These are phyloP conservation scores for Apocynum venetum DNA, from an alignment of 257 asterid genomes.

Conservation along the genomic window DNA sequence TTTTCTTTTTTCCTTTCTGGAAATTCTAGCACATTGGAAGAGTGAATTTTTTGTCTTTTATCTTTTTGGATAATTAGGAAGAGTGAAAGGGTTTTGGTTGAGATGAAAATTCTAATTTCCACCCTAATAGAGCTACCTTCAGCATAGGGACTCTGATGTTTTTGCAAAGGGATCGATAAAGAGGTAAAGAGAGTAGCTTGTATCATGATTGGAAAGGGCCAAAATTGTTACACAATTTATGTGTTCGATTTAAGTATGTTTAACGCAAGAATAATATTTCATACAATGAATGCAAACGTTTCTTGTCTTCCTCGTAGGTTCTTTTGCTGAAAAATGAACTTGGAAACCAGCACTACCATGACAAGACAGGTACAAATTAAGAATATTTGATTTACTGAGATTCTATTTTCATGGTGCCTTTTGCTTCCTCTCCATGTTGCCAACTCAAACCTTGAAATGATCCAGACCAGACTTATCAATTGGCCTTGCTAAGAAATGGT, in stretches of 20 bases:
- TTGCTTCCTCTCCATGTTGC: background rate
- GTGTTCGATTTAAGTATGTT: too few relatives aligned
- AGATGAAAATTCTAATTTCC: too few relatives aligned
- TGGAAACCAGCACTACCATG: background rate
- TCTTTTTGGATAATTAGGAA: too few relatives aligned
- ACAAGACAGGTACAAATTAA: background rate
- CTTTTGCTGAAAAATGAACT: background rate
- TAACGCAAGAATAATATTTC: too few relatives aligned
- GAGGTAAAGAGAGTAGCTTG: too few relatives aligned
- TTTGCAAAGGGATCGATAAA: too few relatives aligned
- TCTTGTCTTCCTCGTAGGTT: background rate
- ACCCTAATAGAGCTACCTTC: too few relatives aligned
- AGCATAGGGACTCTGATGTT: too few relatives aligned
- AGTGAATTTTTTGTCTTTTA: background rate
- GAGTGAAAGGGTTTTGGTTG: too few relatives aligned
- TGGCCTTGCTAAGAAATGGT: conserved; percentile 34
- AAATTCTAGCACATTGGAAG: background rate
- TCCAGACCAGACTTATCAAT: conserved; percentile 49
- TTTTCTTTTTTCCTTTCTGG: background rate
- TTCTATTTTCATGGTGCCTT: background rate
- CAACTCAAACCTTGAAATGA: conserved; percentile 33
- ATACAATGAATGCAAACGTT: too few relatives aligned
- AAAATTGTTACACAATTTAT: too few relatives aligned
- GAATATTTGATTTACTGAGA: background rate
- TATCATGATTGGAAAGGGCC: too few relatives aligned